Conservation (phyloP, 306 rosid genomes). For the Quercus aquifolioides region DNA sequence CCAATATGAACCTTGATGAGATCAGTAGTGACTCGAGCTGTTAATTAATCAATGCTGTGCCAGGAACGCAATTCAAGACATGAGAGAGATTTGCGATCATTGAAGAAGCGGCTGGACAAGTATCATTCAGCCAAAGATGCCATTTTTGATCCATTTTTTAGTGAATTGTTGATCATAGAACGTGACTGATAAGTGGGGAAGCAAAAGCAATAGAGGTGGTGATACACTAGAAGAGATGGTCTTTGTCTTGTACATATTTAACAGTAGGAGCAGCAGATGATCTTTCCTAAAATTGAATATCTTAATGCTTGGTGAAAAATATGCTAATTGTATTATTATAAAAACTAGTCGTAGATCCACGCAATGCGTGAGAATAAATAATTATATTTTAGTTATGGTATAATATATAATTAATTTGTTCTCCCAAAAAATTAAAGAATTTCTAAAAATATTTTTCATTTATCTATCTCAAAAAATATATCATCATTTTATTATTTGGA, state of each 20-base stretch:
- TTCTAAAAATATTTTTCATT: too few relatives aligned
- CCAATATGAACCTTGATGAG: not conserved
- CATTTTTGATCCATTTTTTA: conserved; percentile 64
- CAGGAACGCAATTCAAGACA: conserved; percentile 72
- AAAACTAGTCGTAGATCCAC: not conserved
- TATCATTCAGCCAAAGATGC: conserved; percentile 85
- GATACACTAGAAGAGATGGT: not conserved
- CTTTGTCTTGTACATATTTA: not conserved
- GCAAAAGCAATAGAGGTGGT: not conserved
- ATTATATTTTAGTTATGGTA: too few relatives aligned
- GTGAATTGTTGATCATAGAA: conserved; percentile 29
- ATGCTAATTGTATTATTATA: not conserved
- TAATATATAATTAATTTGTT: too few relatives aligned
- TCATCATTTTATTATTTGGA: too few relatives aligned
- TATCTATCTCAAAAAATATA: too few relatives aligned
- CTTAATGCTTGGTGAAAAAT: not conserved
- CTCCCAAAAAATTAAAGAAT: too few relatives aligned
- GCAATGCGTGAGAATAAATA: accelerated
- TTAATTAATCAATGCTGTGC: conserved; percentile 16
- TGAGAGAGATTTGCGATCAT: conserved; percentile 85
- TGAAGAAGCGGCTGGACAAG: conserved; percentile 81
- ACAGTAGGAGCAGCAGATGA: not conserved
- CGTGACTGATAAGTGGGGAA: not conserved
- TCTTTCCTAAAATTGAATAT: not conserved
- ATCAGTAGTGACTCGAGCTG: not conserved